These are phyloP conservation scores for Hylodesmum podocarpum DNA, from an alignment of 306 rosid genomes.

Conservation along the genomic window DNA sequence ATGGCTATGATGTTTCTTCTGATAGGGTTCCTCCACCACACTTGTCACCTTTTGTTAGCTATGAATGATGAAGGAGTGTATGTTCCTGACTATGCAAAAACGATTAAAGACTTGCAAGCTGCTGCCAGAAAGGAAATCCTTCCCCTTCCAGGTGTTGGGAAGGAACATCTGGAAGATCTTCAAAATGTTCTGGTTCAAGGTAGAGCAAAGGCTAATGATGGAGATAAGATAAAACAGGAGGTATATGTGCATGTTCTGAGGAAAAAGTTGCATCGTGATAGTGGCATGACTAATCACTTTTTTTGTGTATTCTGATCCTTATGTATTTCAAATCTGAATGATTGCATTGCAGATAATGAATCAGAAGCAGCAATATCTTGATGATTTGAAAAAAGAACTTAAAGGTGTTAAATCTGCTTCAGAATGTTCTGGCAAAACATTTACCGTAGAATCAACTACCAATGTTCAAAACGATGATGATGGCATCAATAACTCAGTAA, in stretches of 20 bases:
- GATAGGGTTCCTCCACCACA: slow-evolving; percentile 88
- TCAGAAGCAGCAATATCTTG: slow-evolving; percentile 66
- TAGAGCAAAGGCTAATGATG: slow-evolving; percentile 82
- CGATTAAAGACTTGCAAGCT: slow-evolving; percentile 68
- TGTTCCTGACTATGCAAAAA: slow-evolving; percentile 91
- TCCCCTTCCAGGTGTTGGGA: slow-evolving; percentile 76
- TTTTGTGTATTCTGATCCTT: neutral
- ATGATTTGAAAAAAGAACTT: slow-evolving; percentile 80
- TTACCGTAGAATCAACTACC: slow-evolving; percentile 43
- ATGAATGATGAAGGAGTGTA: slow-evolving; percentile 79
- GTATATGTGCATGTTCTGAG: slow-evolving; percentile 32
- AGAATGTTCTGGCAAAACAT: slow-evolving; percentile 39
- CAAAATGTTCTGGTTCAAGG: slow-evolving; percentile 73
- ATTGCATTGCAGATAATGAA: slow-evolving; percentile 70
- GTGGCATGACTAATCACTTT: neutral
- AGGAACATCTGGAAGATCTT: slow-evolving; percentile 83
- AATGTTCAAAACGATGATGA: slow-evolving; percentile 43
- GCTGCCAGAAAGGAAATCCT: slow-evolving; percentile 72
- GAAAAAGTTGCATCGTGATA: neutral
- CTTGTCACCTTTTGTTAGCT: slow-evolving; percentile 86
- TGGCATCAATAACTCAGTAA: slow-evolving; percentile 35
- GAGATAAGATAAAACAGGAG: slow-evolving; percentile 68
- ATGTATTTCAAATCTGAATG: slow-evolving; percentile 19
- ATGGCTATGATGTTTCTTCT: neutral
- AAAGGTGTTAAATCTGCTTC: slow-evolving; percentile 45